phyloP scores from a whole-genome alignment of 306 rosid genomes.

The Sicyos edulis region DNA sequence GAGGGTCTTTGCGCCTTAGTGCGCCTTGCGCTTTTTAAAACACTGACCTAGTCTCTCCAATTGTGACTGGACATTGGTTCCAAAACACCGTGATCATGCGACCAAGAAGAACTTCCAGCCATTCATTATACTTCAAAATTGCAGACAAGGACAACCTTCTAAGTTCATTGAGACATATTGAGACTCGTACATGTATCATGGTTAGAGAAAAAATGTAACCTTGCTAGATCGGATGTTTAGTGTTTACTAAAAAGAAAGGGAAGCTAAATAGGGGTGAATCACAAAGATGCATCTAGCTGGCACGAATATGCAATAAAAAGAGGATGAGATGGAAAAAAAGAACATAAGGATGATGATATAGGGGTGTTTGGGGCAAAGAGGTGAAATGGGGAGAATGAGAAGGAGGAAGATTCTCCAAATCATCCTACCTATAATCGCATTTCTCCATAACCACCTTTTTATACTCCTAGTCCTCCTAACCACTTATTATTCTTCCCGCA shows the following conservation, averaged over 20 bases:
- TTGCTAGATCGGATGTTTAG: neutral
- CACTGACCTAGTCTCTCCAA: neutral
- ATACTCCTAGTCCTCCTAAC: too few species aligned
- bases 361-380: too few species aligned
- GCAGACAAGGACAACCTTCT: conserved; percentile 2
- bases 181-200: neutral
- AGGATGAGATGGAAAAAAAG: neutral
- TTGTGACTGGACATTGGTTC: neutral
- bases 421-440: too few species aligned
- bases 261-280: neutral
- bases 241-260: too few species aligned
- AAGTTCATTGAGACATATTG: neutral
- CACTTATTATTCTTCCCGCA: too few species aligned
- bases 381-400: too few species aligned
- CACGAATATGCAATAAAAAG: neutral
- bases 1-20: too few species aligned
- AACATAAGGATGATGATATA: neutral
- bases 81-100: neutral
- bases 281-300: neutral
- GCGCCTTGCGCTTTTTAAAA: too few species aligned
- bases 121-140: neutral
- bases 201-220: neutral
- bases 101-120: neutral
- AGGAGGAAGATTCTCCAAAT: too few species aligned
- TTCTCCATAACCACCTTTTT: too few species aligned